Percentiles rank a stretch among this genome's conserved stretches.
Conservation (phyloP, 2,329 filamentous ascomycete genomes). For the Paraphoma chrysanthemicola region DNA sequence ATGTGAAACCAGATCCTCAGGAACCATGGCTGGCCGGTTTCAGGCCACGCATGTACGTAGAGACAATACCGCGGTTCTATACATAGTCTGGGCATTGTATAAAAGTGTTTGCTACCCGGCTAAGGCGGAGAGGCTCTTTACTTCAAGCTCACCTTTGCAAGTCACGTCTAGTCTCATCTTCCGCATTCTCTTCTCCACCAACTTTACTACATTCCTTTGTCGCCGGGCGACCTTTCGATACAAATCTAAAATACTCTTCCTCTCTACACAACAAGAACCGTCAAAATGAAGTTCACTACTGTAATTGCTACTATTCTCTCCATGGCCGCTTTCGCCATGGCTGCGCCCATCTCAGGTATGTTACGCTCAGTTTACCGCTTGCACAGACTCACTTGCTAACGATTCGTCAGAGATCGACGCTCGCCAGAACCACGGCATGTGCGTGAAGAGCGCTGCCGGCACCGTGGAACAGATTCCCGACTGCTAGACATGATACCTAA, state of each 20-base stretch:
- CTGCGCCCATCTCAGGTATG: slow-evolving; percentile 38
- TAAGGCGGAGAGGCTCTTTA: slow-evolving; percentile 19
- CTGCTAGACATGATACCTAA: slow-evolving; percentile 29
- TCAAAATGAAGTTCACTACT: slow-evolving; percentile 45
- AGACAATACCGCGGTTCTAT: slow-evolving; percentile 8
- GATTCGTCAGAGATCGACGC: slow-evolving; percentile 29
- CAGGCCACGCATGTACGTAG: slow-evolving; percentile 22
- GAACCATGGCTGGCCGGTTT: slow-evolving; percentile 43
- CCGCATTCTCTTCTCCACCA: slow-evolving; percentile 18
- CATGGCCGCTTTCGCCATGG: slow-evolving; percentile 43
- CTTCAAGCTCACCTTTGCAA: slow-evolving; percentile 21
- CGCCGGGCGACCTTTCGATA: slow-evolving; percentile 40
- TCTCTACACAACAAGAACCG: neutral
- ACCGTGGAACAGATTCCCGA: slow-evolving; percentile 27
- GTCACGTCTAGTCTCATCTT: slow-evolving; percentile 19
- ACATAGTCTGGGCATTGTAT: slow-evolving; percentile 26
- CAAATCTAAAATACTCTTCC: neutral
- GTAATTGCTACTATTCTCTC: slow-evolving; percentile 42
- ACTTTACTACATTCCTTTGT: slow-evolving; percentile 38
- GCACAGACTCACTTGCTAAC: too few relatives aligned
- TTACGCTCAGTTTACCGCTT: neutral
- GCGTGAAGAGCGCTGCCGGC: slow-evolving; percentile 32
- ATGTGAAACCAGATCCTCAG: slow-evolving; percentile 34
- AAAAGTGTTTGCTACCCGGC: slow-evolving; percentile 24
- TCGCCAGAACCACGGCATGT: slow-evolving; percentile 48